Percentiles rank a stretch among this genome's conserved stretches.
phyloP scores from a whole-genome alignment of 2,329 filamentous ascomycete genomes.

The Neospermospora avenae region DNA sequence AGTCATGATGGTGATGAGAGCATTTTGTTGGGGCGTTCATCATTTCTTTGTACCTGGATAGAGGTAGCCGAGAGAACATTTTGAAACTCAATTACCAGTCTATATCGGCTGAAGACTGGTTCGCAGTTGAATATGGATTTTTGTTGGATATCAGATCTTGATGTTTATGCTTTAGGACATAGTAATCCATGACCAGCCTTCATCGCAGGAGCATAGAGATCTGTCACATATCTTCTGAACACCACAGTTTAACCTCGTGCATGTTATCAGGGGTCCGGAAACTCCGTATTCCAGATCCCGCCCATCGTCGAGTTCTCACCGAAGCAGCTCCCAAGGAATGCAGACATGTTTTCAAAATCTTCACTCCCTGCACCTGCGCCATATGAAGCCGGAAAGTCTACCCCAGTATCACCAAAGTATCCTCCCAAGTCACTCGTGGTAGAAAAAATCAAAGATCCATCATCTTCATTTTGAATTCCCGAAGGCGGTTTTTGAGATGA shows the following conservation, averaged over 20 bases:
- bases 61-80: conserved; percentile 22
- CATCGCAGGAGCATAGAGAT: no score
- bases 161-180: no score
- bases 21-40: conserved; percentile 24
- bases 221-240: no score
- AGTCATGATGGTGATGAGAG: conserved; percentile 25
- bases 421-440: neutral
- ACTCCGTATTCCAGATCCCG: conserved; percentile 16
- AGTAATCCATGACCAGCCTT: no score
- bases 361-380: neutral
- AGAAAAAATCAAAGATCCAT: conserved; percentile 17
- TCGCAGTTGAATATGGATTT: no score
- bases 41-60: conserved; percentile 26
- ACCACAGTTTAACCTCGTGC: neutral
- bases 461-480: conserved; percentile 13
- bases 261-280: neutral
- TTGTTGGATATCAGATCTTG: no score
- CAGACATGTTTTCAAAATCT: conserved; percentile 9
- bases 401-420: neutral
- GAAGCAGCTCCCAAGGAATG: conserved; percentile 14
- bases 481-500: conserved; percentile 8
- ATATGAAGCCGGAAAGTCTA: neutral
- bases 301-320: conserved; percentile 2
- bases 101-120: conserved; percentile 24
- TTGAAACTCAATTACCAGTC: conserved; percentile 24